Evolutionary conservation across 495 filamentous ascomycete genomes (phyloP), one percentile per base, ranked within the genome.

Genomic region (Neurospora hispaniola): DNA sequence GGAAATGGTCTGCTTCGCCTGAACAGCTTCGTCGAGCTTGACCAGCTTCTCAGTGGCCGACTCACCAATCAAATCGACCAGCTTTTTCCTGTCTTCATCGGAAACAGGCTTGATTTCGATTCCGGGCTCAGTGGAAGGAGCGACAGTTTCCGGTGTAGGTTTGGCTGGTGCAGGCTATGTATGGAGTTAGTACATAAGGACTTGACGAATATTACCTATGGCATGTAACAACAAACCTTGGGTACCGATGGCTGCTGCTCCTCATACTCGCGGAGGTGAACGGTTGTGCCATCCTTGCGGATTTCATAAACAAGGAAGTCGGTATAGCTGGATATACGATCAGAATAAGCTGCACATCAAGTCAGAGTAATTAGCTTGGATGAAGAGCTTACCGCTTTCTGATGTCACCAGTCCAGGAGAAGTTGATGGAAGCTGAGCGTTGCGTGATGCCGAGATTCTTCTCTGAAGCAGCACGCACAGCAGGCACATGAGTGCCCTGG

Each of bases 261-360:
- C 74, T 83, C 11, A 81, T 79, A 87, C 72, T 82, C 84, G 82
- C 73, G 82, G 79, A 99, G 86, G 80, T 97, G 94, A 59, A 95
- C 77, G 4, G 97, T 94, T 69, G 89, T 83, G 14, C 94, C 95
- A 78, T 90, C 87, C 12, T 89, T 90, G 16, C 86, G 80, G 75
- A 99, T 96, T 82, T 99, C 96, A 79, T 97, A 93, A 72, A 99
- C 96, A 69, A 95, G 83, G 80, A 99, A 99, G 79, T 99, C 96
- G 16, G 94, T 97, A 81, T 94, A 99, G 76, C 93, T 96, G 72
- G 42, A 40, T 9, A 66, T 38, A 4, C 0, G 20, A 2, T 72
- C 54, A 70, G 54, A 69, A 72, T 14, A 14, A 40, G 3, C 20
- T 27, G 31, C 54, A 43, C 23, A 8, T 40, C 27, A 14, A n/a